Percentiles rank a stretch among this genome's conserved stretches.
Evolutionary conservation across 1,284 basidiomycete species (phyloP).

Genomic region (Psilocybe mexicana): DNA sequence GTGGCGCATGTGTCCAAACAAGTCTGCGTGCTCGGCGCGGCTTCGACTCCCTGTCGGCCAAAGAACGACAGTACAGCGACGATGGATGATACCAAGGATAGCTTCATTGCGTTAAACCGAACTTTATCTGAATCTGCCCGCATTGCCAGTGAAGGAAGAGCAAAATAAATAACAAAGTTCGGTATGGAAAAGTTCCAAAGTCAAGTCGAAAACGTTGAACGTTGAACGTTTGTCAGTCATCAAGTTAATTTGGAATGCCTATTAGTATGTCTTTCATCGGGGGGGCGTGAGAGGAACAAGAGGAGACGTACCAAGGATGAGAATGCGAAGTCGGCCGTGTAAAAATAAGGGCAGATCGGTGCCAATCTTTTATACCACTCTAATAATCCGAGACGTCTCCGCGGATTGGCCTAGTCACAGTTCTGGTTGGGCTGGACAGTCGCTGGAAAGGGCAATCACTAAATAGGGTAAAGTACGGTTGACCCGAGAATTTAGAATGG

Average conservation of each 20-base stretch:
- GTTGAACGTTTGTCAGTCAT: too few relatives aligned
- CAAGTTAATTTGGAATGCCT: neutral
- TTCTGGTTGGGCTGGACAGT: neutral
- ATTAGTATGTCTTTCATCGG: neutral
- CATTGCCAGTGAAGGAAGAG: neutral
- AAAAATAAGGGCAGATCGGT: too few relatives aligned
- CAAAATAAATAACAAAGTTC: too few relatives aligned
- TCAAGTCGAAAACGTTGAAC: too few relatives aligned
- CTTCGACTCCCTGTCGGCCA: neutral
- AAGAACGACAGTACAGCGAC: neutral
- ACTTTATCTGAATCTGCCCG: too few relatives aligned
- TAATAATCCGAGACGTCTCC: neutral
- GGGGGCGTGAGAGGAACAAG: neutral
- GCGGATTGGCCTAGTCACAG: neutral
- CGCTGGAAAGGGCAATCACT: neutral
- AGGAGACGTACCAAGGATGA: neutral
- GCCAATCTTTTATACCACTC: neutral
- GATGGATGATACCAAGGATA: neutral
- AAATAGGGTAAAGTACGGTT: neutral
- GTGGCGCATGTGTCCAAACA: neutral
- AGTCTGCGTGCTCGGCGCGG: neutral
- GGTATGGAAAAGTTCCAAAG: neutral
- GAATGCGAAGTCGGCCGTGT: neutral
- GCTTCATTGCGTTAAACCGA: neutral
- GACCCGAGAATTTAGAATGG: neutral